Conservation (phyloP, 768 basidiomycete genomes). For the Xanthoconium stramineum region DNA sequence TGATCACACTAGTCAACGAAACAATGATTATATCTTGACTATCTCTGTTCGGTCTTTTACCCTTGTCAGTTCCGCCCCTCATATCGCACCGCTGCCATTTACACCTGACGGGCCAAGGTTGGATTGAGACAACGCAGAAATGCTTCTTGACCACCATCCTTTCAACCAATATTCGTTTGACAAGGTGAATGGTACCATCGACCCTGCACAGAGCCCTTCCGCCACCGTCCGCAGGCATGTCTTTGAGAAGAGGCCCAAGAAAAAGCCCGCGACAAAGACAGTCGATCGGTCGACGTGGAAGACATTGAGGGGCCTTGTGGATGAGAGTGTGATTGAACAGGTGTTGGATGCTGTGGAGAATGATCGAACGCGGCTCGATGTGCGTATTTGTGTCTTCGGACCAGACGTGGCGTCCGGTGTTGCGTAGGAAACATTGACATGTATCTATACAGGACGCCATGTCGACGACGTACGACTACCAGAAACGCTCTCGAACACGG, state of each 20-base stretch:
- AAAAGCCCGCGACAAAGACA: slow-evolving; percentile 15
- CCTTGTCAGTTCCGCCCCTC: too few relatives aligned
- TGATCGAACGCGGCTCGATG: slow-evolving; percentile 66
- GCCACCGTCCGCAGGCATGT: slow-evolving; percentile 28
- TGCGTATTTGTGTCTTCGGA: slow-evolving; percentile 32
- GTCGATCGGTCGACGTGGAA: slow-evolving; percentile 67
- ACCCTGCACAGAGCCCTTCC: slow-evolving; percentile 32
- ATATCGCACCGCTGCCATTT: too few relatives aligned
- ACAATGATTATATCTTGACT: too few relatives aligned
- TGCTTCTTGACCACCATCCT: too few relatives aligned
- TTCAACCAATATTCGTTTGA: slow-evolving; percentile 62
- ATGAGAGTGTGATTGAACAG: slow-evolving; percentile 79
- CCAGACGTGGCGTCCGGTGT: background rate
- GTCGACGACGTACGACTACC: slow-evolving; percentile 63
- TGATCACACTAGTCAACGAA: too few relatives aligned
- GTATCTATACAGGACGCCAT: slow-evolving; percentile 49
- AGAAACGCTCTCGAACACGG: slow-evolving; percentile 54
- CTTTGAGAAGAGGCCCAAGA: slow-evolving; percentile 19
- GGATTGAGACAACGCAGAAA: too few relatives aligned
- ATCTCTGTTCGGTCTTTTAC: too few relatives aligned
- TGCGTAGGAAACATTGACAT: background rate
- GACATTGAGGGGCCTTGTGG: slow-evolving; percentile 80
- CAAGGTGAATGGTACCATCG: slow-evolving; percentile 35
- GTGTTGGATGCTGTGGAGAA: slow-evolving; percentile 69
- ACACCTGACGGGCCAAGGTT: too few relatives aligned